Conservation (phyloP, 2,329 filamentous ascomycete species). For the Coniochaeta ligniaria region DNA sequence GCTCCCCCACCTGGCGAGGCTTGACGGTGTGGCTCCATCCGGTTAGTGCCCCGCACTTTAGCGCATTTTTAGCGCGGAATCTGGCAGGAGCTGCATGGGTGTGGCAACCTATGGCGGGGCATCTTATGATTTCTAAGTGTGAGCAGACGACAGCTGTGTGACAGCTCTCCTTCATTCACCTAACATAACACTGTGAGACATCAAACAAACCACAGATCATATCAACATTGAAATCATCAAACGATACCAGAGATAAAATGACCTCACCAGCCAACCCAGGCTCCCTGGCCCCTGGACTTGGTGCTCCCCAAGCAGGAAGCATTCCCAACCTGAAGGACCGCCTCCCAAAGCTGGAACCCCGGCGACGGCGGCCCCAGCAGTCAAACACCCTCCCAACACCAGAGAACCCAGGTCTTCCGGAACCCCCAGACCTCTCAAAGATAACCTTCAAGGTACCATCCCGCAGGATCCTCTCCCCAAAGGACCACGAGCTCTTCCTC, state of each 20-base stretch:
- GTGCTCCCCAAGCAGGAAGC: constrained; percentile 9
- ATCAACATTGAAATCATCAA: constrained; percentile 7
- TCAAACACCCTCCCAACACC: constrained; percentile 59
- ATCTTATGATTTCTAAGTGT: neutral
- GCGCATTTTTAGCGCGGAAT: too few relatives aligned
- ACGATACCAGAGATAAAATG: constrained; percentile 6
- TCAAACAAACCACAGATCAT: constrained; percentile 7
- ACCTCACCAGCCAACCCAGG: constrained; percentile 1
- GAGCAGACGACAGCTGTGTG: neutral
- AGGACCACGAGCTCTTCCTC: constrained; percentile 77
- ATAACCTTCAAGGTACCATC: constrained; percentile 60
- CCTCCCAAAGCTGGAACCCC: constrained; percentile 62
- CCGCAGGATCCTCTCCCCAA: constrained; percentile 71
- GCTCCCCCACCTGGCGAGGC: neutral
- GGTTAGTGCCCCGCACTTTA: neutral
- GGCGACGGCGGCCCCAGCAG: constrained; percentile 43
- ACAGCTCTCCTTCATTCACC: neutral
- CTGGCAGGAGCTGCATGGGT: neutral
- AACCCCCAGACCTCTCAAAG: constrained; percentile 54
- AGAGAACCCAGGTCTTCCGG: constrained; percentile 65
- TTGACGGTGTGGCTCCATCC: neutral
- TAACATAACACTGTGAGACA: neutral
- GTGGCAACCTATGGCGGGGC: neutral
- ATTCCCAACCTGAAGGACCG: constrained; percentile 46
- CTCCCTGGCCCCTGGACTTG: constrained; percentile 1